phyloP scores from a whole-genome alignment of 2,329 filamentous ascomycete species.

The Exophiala sideris region DNA sequence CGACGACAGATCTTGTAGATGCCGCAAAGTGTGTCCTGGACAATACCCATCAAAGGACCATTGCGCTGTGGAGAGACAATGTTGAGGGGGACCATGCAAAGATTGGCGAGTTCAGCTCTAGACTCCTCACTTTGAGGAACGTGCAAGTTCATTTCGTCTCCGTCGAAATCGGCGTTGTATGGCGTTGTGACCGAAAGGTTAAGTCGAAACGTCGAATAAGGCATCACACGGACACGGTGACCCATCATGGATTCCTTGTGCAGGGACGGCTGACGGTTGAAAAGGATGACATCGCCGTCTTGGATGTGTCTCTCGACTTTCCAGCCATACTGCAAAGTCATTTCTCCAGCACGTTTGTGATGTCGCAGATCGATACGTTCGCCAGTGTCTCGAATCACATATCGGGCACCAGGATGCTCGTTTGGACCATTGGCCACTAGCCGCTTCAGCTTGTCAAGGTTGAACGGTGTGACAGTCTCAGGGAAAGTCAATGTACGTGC shows the following conservation, averaged over 20 bases:
- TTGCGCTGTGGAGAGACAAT: slow-evolving; percentile 98
- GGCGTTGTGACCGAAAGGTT: slow-evolving; percentile 97
- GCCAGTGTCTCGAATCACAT: slow-evolving; percentile 90
- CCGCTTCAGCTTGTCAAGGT: slow-evolving; percentile 85
- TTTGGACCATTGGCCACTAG: slow-evolving; percentile 92
- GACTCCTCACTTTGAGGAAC: slow-evolving; percentile 97
- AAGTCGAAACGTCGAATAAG: slow-evolving; percentile 95
- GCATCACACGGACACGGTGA: slow-evolving; percentile 95
- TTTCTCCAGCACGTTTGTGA: slow-evolving; percentile 81
- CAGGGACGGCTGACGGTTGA: slow-evolving; percentile 97
- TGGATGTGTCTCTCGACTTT: slow-evolving; percentile 97
- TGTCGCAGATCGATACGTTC: slow-evolving; percentile 93
- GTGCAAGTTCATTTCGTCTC: slow-evolving; percentile 99
- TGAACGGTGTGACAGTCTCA: slow-evolving; percentile 96
- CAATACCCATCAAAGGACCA: slow-evolving; percentile 97
- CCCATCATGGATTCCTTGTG: slow-evolving; percentile 99
- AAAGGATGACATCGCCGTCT: slow-evolving; percentile 96
- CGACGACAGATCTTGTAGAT: slow-evolving; percentile 94
- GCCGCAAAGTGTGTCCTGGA: slow-evolving; percentile 94
- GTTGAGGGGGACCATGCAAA: slow-evolving; percentile 97
- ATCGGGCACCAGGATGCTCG: slow-evolving; percentile 92
- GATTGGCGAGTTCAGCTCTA: slow-evolving; percentile 85
- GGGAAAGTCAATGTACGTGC: slow-evolving; percentile 92
- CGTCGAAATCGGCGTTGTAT: slow-evolving; percentile 99
- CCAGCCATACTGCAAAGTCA: slow-evolving; percentile 92